Evolutionary conservation across 371 early-diverging fungal genomes (phyloP), one percentile per base, ranked within the genome.

Genomic region (Circinella umbellata): DNA sequence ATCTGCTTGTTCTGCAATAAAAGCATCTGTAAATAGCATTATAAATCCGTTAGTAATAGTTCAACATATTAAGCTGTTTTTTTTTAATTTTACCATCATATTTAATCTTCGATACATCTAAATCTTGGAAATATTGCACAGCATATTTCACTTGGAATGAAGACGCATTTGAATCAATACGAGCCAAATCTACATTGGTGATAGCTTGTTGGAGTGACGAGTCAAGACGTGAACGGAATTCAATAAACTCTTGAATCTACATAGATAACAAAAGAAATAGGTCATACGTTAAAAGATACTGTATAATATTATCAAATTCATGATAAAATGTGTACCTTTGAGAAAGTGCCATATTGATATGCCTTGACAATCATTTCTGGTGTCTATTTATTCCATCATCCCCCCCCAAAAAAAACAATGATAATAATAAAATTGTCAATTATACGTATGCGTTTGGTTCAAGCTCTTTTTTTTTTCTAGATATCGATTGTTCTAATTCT

Each of bases 301-400:
- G 27, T 27, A 27, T 27, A 27, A 2, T 2, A 27, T 27, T 27
- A 27, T 27, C 27, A 27, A 27, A 27, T 27, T 27, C 27, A 27
- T 27, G 27, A 27, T 2, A 27, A 27, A 27, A 27, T 27, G 27
- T 62, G 64, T 86, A 91, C 91, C 88, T 97, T 96, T 36, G 95
- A 94, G 77, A 90, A 96, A 3, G 96, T 93, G 3, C 88, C 91
- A 70, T 90, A 91, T 67, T 93, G 89, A 77, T 92, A 96, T 3
- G 95, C 96, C 51, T 92, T 88, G 20, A 93, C 88, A 39, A 96
- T 77, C 91, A 95, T 94, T 69, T 93, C 94, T 1, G 96, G 95
- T 1, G 95, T 92, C 89, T 93, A 71, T 14, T 15, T 38, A 46
- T 38, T 42, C 51, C 18, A 46, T 64, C 35, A 69, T 46, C 11